Base-by-base conservation (phyloP, 768 basidiomycete genomes). In the Stropharia rugosoannulata region DNA sequence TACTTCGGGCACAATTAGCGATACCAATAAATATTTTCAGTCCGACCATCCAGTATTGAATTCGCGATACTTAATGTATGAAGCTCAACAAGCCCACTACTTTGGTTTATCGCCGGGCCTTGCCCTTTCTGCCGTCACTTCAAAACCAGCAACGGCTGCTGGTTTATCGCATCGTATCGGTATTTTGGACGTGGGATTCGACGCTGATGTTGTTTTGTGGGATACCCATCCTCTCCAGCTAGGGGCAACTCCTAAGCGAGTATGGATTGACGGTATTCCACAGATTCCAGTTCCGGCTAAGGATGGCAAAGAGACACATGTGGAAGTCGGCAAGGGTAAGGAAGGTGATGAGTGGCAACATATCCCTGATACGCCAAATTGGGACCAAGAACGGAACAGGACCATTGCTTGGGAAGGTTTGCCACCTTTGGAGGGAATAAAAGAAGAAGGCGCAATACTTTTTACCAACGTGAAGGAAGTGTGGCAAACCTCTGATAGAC, bases 231-330 rank as follows among this genome's bases (percentile, higher is more conserved):
- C 92, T 1, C 76, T 93, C 27, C 77, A 78, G 27, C 72, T 90
- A 18, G 90, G 87, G 51, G 86, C 91, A 2, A 90, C 88, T 0
- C 92, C 91, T 0, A 66, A 74, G 11, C 84, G 86, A 54, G 84
- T 90, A 25, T 95, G 86, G 77, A 90, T 95, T 60, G 94, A 97
- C 67, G 93, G 93, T 1, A 84, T 93, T 55, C 66, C 83, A 3
- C 93, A 95, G 63, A 76, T 89, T 49, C 75, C 75, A 45, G 68
- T 73, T n/a, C 77, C 78, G 15, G 62, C 70, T 4, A 73, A 77
- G 55, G 66, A 68, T 1, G 67, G 65, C 3, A 68, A 73, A 58
- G 65, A 69, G n/a, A 61, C 64, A 15, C 73, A 81, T 53, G 73
- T 80, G 15, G 69, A 76, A 19, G 68, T 76, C 15, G 78, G 77